Evolutionary conservation across 495 filamentous ascomycete species (phyloP).

Genomic region (Penicillium antarcticum): DNA sequence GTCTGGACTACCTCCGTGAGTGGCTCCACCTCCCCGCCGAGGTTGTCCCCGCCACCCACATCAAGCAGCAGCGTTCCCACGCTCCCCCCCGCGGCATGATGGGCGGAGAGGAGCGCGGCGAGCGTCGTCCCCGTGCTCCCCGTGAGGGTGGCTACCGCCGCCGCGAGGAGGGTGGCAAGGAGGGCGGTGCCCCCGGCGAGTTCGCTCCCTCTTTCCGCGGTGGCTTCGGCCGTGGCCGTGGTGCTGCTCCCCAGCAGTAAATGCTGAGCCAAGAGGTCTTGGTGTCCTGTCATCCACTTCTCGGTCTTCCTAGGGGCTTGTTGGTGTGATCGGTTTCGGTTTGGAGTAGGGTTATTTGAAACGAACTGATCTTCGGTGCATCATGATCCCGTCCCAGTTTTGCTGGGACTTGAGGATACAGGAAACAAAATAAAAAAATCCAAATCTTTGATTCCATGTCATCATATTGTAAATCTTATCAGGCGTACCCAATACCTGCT

Average conservation of each 20-base stretch:
- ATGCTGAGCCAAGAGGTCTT: slow-evolving; percentile 18
- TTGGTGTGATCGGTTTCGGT: slow-evolving; percentile 28
- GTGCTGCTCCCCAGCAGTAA: slow-evolving; percentile 63
- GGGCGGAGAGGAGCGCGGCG: slow-evolving; percentile 77
- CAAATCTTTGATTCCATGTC: slow-evolving; percentile 23
- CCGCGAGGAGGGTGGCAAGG: slow-evolving; percentile 85
- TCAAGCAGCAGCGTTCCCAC: slow-evolving; percentile 99
- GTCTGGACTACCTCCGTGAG: slow-evolving; percentile 99
- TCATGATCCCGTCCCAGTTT: slow-evolving; percentile 17
- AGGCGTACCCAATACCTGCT: slow-evolving; percentile 22
- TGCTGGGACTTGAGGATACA: slow-evolving; percentile 21
- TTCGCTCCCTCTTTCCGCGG: slow-evolving; percentile 96
- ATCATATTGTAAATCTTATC: slow-evolving; percentile 32
- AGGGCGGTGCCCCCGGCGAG: slow-evolving; percentile 91
- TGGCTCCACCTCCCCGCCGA: slow-evolving; percentile 99
- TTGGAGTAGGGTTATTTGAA: slow-evolving; percentile 33
- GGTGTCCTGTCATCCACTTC: slow-evolving; percentile 32
- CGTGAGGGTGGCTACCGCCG: slow-evolving; percentile 93
- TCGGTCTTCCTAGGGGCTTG: slow-evolving; percentile 35
- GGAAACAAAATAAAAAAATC: slow-evolving; percentile 30
- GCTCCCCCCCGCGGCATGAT: slow-evolving; percentile 98
- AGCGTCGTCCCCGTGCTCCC: slow-evolving; percentile 77
- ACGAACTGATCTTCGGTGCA: slow-evolving; percentile 23
- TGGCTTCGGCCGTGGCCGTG: slow-evolving; percentile 89
- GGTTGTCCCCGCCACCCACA: slow-evolving; percentile 98